Evolutionary conservation across 2,329 filamentous ascomycete genomes (phyloP), one percentile per base, ranked within the genome.

Genomic region (Sporothrix protearum): DNA sequence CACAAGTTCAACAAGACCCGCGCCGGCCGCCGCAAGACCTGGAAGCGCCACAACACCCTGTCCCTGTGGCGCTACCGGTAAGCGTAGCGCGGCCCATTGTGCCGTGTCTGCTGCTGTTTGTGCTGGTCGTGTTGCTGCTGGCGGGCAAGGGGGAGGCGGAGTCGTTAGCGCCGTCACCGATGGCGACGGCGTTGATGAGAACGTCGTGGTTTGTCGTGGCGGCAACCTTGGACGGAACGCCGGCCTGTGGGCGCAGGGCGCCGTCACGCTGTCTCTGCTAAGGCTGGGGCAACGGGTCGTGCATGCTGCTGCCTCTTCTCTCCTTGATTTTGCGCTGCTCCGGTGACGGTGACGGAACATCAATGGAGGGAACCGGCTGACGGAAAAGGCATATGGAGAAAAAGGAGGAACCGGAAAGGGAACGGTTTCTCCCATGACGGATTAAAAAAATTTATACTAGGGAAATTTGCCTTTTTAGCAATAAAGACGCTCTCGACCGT

Each of bases 31-130:
- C 95, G 96, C 89, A 97, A 99, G 94, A 99, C 95, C 84, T 99
- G 96, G 96, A 97, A 97, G 93, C 90, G 92, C 84, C 94, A 97
- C 89, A 99, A 99, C 92, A 99, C 95, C 85, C 91, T 97, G 83
- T 97, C 92, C 81, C 93, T 97, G 84, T 97, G 95, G 94, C 91
- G 94, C 85, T 97, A 97, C 92, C 90, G 94, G 86, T 97, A 92
- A 86, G 78, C 70, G 75, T 70, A 45, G 57, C 22, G 57, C 57
- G 30, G n/a, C 57, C 47, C 25, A 16, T 39, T 10, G 16, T 39
- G 19, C 14, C 30, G 39, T 53, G 33, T 14, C 16, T 22, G 30
- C 16, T 22, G 30, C 33, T 61, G 14, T 33, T 49, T 45, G 25
- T 19, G 57, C 22, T 14, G 47, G 4, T 12, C 68, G 67, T 42